Evolutionary conservation across 495 filamentous ascomycete genomes (phyloP).

Genomic region (Xylaria bambusicola): DNA sequence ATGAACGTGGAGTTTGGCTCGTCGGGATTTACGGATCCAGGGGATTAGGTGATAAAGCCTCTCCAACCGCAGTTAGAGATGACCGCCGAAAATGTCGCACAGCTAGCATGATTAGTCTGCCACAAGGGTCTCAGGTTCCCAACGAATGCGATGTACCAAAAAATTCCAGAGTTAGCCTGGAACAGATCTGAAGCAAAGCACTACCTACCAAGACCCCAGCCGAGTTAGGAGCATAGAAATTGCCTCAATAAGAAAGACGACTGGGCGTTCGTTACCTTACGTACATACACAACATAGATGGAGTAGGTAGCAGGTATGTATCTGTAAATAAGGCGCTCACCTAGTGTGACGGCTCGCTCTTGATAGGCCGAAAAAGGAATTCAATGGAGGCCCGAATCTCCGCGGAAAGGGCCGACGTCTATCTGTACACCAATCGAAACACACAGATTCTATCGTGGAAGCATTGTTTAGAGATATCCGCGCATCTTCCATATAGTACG

Average conservation of each 20-base stretch:
- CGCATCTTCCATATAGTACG: too few species aligned
- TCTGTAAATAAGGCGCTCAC: too few species aligned
- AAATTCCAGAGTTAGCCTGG: not conserved
- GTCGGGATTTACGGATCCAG: conserved; percentile 11
- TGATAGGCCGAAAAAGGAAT: conserved; percentile 1
- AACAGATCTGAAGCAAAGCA: conserved; percentile 11
- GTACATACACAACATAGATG: too few species aligned
- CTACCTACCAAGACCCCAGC: not conserved
- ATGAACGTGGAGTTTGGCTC: not conserved
- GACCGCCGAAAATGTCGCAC: conserved; percentile 13
- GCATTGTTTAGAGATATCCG: too few species aligned
- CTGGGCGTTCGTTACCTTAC: not conserved
- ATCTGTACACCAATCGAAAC: too few species aligned
- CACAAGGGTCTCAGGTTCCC: not conserved
- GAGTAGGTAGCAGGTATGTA: too few species aligned
- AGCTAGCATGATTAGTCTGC: conserved; percentile 2
- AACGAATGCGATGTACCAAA: not conserved
- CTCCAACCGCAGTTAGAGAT: not conserved
- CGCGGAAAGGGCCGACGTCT: conserved; percentile 16
- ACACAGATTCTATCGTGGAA: too few species aligned
- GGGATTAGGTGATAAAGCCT: not conserved
- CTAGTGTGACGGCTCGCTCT: too few species aligned
- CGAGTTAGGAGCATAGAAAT: conserved; percentile 8
- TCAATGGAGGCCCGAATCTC: conserved; percentile 13
- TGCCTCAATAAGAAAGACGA: conserved; percentile 17